These are phyloP conservation scores for Trichophyton mentagrophytes DNA, from an alignment of 2,329 filamentous ascomycete genomes.

Conservation along the genomic window DNA sequence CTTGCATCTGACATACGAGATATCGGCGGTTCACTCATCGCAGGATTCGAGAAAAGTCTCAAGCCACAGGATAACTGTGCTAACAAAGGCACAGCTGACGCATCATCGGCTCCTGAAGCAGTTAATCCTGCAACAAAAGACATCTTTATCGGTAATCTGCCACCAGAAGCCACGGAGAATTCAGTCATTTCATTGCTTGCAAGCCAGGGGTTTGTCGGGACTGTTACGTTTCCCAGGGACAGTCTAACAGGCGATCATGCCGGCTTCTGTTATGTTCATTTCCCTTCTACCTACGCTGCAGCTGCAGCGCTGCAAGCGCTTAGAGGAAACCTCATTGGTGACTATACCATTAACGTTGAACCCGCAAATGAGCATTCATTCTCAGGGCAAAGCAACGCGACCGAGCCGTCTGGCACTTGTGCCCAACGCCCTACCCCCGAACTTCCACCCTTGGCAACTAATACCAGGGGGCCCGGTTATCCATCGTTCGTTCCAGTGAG, in stretches of 20 bases:
- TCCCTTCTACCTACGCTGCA: slow-evolving; percentile 25
- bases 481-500: not conserved
- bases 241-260: slow-evolving; percentile 23
- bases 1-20: slow-evolving; percentile 32
- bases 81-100: not conserved
- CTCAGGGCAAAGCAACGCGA: not conserved
- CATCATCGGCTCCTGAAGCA: not conserved
- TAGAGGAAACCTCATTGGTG: slow-evolving; percentile 18
- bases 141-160: slow-evolving; percentile 32
- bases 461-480: not conserved
- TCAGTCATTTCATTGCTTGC: slow-evolving; percentile 27
- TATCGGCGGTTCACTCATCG: slow-evolving; percentile 26
- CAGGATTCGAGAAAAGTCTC: slow-evolving; percentile 22
- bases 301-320: slow-evolving; percentile 26
- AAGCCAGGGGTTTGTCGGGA: slow-evolving; percentile 26
- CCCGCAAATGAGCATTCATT: not conserved
- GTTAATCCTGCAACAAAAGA: slow-evolving; percentile 11
- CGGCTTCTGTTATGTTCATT: slow-evolving; percentile 30
- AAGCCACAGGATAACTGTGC: not conserved
- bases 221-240: slow-evolving; percentile 26
- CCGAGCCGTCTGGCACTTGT: not conserved
- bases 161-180: slow-evolving; percentile 25
- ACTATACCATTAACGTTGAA: not conserved
- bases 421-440: not conserved
- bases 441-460: not conserved